Base-by-base conservation (phyloP, 2,329 filamentous ascomycete species). In the Colletotrichum noveboracense region DNA sequence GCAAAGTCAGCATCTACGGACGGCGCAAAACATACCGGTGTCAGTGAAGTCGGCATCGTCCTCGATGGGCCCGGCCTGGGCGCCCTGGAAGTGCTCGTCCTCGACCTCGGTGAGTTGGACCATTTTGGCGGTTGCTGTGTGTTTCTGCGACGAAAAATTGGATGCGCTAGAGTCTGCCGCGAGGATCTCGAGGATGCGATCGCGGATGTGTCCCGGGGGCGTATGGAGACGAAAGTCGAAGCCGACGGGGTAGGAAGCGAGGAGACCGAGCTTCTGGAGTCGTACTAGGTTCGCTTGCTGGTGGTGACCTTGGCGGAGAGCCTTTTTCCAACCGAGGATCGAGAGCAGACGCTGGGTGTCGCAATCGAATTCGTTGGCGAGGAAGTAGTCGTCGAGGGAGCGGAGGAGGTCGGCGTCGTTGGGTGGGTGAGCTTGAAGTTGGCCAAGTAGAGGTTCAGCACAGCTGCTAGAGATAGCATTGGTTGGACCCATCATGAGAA, bases 81-180 rank as follows among this genome's bases (percentile, higher is more conserved):
- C 88, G 85, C 91, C 89, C 87, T 94, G 90, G 89, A 98, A 98
- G 87, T 97, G 95, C 91, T 98, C 96, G 85, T 98, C 96, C 84
- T 97, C 94, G 83, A 98, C 96, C 90, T 98, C 96, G 84, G 95
- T 95, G 84, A 98, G 95, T 87, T 96, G 95, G 86, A 98, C 96
- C 96, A 98, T 98, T 81, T 86, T 93, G 87, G 74, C 78, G 61
- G 73, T 55, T 13, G 30, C 55, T 36, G 70, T 26, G 60, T 60
- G 56, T 58, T 52, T 13, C 30, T 72, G 60, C 21, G 36, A 28
- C 16, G 58, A 12, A 30, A 26, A 18, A 14, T 64, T 32, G 64
- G 13, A 26, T 68, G 56, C 64, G 48, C 26, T n/a, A 26, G n/a
- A 62, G 7, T 21, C 30, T 30, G 32, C 32, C 30, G 64, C 64